Conservation (phyloP, 495 filamentous ascomycete genomes). For the Symbiotaphrina buchneri region DNA sequence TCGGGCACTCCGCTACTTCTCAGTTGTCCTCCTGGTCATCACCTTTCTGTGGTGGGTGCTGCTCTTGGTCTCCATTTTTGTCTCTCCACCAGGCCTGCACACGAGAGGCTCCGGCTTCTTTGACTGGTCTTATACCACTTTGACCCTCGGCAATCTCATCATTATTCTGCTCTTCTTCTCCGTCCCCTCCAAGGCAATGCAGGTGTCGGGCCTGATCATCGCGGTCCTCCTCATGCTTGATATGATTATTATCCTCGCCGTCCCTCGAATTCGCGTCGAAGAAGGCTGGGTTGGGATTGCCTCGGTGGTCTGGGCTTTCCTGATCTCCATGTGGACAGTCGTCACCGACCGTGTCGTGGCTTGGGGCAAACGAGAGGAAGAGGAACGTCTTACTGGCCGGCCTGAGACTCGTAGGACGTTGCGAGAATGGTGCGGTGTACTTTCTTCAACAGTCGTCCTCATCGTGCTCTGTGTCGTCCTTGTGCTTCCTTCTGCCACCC, state of each 20-base stretch:
- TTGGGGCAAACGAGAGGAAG: slow-evolving; percentile 82
- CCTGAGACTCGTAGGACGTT: slow-evolving; percentile 64
- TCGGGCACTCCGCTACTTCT: slow-evolving; percentile 48
- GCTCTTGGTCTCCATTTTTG: slow-evolving; percentile 64
- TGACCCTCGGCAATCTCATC: slow-evolving; percentile 49
- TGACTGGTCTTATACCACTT: slow-evolving; percentile 53
- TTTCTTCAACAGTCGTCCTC: slow-evolving; percentile 48
- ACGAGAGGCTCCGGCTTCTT: slow-evolving; percentile 81
- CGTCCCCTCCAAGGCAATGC: slow-evolving; percentile 53
- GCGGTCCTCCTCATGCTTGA: slow-evolving; percentile 55
- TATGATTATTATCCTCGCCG: slow-evolving; percentile 52
- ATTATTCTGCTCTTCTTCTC: slow-evolving; percentile 71
- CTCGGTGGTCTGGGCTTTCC: slow-evolving; percentile 52
- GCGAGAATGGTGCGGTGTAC: slow-evolving; percentile 63
- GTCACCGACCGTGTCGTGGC: slow-evolving; percentile 47
- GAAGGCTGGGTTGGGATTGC: slow-evolving; percentile 81
- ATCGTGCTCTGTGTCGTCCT: slow-evolving; percentile 37
- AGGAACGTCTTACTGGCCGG: slow-evolving; percentile 80
- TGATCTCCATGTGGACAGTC: slow-evolving; percentile 40
- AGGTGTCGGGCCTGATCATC: slow-evolving; percentile 41
- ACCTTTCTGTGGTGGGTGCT: slow-evolving; percentile 83
- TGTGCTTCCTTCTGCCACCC: slow-evolving; percentile 52
- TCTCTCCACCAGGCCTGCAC: slow-evolving; percentile 68
- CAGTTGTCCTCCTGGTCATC: slow-evolving; percentile 46
- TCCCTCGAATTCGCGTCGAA: slow-evolving; percentile 49